These are phyloP conservation scores for Fusarium palustre DNA, from an alignment of 2,329 filamentous ascomycete species.

Conservation along the genomic window DNA sequence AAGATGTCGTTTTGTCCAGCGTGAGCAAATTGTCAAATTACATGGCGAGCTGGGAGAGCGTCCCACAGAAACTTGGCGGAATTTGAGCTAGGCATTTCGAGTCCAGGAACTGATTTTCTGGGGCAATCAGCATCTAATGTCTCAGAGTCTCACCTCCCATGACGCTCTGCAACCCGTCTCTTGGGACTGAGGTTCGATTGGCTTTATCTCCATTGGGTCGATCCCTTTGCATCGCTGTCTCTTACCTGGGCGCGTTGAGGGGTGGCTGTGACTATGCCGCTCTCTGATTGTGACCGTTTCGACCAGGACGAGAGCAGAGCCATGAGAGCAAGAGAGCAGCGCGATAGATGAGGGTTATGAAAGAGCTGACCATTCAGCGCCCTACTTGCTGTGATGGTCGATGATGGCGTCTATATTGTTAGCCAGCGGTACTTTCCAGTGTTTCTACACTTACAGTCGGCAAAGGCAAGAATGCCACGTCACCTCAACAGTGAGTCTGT, in stretches of 20 bases:
- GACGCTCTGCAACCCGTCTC: slow-evolving; percentile 42
- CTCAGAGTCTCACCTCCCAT: slow-evolving; percentile 34
- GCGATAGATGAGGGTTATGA: slow-evolving; percentile 12
- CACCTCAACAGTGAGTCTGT: slow-evolving; percentile 28
- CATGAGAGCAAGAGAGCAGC: slow-evolving; percentile 8
- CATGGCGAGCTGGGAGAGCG: slow-evolving; percentile 20
- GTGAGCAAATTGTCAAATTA: slow-evolving; percentile 40
- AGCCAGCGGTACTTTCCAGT: slow-evolving; percentile 31
- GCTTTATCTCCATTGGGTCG: slow-evolving; percentile 39
- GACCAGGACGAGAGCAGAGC: background rate
- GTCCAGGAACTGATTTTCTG: slow-evolving; percentile 30
- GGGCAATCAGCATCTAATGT: slow-evolving; percentile 33
- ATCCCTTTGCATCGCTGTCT: slow-evolving; percentile 17
- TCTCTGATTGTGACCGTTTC: slow-evolving; percentile 1
- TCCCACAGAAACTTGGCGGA: slow-evolving; percentile 36
- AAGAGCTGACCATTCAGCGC: slow-evolving; percentile 1
- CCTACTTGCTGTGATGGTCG: slow-evolving; percentile 13
- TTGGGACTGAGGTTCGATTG: slow-evolving; percentile 39
- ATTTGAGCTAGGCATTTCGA: slow-evolving; percentile 32
- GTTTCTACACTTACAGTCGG: slow-evolving; percentile 32
- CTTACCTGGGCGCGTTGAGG: slow-evolving; percentile 17
- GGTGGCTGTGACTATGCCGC: slow-evolving; percentile 11
- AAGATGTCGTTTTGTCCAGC: slow-evolving; percentile 38
- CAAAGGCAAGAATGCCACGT: slow-evolving; percentile 41
- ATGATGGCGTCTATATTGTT: slow-evolving; percentile 24